A percentile compares a stretch with the other conserved stretches of the same genome.
Evolutionary conservation across 176 grass and related monocot genomes (phyloP).

Genomic region (Alloteropsis semialata): DNA sequence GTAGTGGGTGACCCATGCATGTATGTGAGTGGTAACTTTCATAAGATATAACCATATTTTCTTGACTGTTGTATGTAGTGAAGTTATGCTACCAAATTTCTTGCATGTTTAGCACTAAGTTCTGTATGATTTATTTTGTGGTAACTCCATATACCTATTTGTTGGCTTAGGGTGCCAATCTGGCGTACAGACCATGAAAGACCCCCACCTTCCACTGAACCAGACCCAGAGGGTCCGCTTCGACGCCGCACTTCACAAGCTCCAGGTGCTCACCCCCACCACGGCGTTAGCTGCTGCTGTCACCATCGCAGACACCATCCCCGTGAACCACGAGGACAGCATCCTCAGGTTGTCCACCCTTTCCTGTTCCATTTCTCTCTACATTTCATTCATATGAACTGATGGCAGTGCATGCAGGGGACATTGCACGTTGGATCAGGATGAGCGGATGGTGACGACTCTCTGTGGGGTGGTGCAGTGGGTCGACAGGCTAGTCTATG

Average conservation of each 20-base stretch:
- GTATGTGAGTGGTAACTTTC: neutral
- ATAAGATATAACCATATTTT: neutral
- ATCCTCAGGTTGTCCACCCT: constrained; percentile 66
- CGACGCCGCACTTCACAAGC: constrained; percentile 60
- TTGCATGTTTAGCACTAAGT: neutral
- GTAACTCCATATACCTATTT: neutral
- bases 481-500: constrained; percentile 89
- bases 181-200: constrained; percentile 38
- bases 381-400: neutral
- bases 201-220: constrained; percentile 71
- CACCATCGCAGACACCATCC: constrained; percentile 70
- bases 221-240: constrained; percentile 90
- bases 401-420: constrained; percentile 38
- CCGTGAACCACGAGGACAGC: constrained; percentile 80
- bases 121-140: neutral
- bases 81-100: neutral
- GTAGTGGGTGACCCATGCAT: neutral
- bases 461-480: constrained; percentile 86
- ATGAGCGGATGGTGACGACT: constrained; percentile 71
- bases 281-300: constrained; percentile 43
- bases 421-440: constrained; percentile 65
- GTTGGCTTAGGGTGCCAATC: neutral
- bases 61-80: neutral
- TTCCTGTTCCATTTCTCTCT: neutral
- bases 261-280: constrained; percentile 42